Base-by-base conservation (phyloP, 2,329 filamentous ascomycete genomes). In the Aspergillus costaricaensis region DNA sequence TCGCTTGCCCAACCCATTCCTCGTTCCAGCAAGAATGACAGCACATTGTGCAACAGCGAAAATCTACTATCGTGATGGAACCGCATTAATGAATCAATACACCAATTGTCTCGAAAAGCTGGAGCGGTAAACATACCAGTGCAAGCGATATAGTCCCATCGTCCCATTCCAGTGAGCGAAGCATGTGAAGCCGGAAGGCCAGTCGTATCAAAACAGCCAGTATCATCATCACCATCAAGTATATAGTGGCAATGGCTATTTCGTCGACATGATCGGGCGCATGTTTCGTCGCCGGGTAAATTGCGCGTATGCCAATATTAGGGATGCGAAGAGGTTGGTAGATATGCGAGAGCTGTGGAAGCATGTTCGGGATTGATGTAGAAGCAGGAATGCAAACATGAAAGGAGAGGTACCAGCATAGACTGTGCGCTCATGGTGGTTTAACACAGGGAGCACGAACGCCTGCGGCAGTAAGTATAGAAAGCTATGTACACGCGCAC, bases 211-310 rank as follows among this genome's bases (percentile, higher is more conserved):
- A 3, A 5, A 54, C 32, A 10, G 51, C 51, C 38, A 54, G 19
- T 9, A 54, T 54, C 51, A 54, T 54, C 2, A 54, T 54, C 14
- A 54, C 51, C 32, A 54, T 39, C 36, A 54, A 10, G 21, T 54
- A 54, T 2, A 54, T 10, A n/a, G 36, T 43, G 14, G 51, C 51
- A 17, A 54, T 54, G 15, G 51, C 51, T 8, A 54, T 54, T 15
- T 25, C 51, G 7, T 27, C 51, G 7, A 27, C 36, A 41, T 54
- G 36, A 15, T 27, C 38, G 1, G 51, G 36, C 3, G 14, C 3
- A 9, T 17, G 17, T 23, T 41, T 21, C 4, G 21, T 15, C 19
- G 17, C 38, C 3, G 51, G 32, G 25, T 54, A 54, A 9, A 9
- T 17, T 8, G 51, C 51, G n/a, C 23, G 51, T n/a, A 12, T 25